Percentiles rank a stretch among this genome's conserved stretches.
Evolutionary conservation across 2,329 filamentous ascomycete species (phyloP).

Genomic region (Botrytis fabae): DNA sequence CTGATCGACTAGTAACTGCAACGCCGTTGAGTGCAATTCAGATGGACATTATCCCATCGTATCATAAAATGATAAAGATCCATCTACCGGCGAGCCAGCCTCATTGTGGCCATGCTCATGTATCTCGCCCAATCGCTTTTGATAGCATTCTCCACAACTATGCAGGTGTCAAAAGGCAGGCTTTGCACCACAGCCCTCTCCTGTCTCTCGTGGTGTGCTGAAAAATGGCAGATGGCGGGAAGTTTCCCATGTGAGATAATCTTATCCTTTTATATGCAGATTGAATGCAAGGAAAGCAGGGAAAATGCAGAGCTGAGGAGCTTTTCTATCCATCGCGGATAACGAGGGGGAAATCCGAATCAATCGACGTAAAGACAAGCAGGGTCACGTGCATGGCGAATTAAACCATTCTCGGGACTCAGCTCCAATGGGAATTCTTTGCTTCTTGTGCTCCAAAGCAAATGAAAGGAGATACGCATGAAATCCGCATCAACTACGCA

Average conservation of each 20-base stretch:
- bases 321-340: slow-evolving; percentile 16
- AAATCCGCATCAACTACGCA: slow-evolving; percentile 18
- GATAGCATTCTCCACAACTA: slow-evolving; percentile 6
- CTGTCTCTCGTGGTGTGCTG: not conserved
- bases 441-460: slow-evolving; percentile 3
- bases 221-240: not conserved
- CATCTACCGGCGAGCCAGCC: slow-evolving; percentile 15
- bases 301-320: slow-evolving; percentile 1
- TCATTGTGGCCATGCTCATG: slow-evolving; percentile 18
- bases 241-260: slow-evolving; percentile 11
- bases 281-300: slow-evolving; percentile 12
- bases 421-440: slow-evolving; percentile 13
- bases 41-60: slow-evolving; percentile 9
- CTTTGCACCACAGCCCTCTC: slow-evolving; percentile 4
- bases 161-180: slow-evolving; percentile 17
- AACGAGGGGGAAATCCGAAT: slow-evolving; percentile 20
- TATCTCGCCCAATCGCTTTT: slow-evolving; percentile 8
- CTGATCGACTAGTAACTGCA: slow-evolving; percentile 5
- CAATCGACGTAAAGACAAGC: not conserved
- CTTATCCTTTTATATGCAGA: slow-evolving; percentile 12
- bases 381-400: not conserved
- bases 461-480: slow-evolving; percentile 11
- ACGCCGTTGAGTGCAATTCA: slow-evolving; percentile 9
- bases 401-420: slow-evolving; percentile 2
- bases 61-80: slow-evolving; percentile 16